A percentile compares a stretch with the other conserved stretches of the same genome.
These are phyloP conservation scores for Fraxinus nigra DNA, from an alignment of 305 asterid species.

Conservation along the genomic window DNA sequence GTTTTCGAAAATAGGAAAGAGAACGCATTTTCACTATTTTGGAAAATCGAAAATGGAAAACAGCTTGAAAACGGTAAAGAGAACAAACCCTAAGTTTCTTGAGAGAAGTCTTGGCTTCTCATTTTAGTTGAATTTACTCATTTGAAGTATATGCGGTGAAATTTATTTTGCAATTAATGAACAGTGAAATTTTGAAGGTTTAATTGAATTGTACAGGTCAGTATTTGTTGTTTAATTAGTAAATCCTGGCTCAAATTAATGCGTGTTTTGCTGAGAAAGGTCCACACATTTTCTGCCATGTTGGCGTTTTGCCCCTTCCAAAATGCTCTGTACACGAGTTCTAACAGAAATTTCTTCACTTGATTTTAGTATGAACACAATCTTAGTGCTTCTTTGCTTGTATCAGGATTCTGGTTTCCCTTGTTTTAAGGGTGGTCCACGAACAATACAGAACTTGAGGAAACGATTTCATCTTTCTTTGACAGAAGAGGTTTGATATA, in stretches of 20 bases:
- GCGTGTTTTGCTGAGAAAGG: neutral
- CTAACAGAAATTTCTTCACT: conserved; percentile 1
- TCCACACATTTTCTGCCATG: neutral
- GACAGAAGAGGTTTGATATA: conserved; percentile 73
- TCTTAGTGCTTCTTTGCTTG: neutral
- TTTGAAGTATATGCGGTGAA: neutral
- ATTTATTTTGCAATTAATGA: neutral
- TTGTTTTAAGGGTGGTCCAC: conserved; percentile 92
- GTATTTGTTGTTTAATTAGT: neutral
- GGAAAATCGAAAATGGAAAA: too few relatives aligned
- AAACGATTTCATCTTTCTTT: conserved; percentile 92
- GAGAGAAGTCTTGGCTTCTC: neutral
- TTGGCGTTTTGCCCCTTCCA: neutral
- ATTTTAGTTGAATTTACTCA: neutral
- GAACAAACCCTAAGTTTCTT: neutral
- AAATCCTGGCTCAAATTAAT: neutral
- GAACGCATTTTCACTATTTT: too few relatives aligned
- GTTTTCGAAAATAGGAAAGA: too few relatives aligned
- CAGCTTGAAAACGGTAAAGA: too few relatives aligned
- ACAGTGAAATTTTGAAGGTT: neutral
- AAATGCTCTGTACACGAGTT: neutral
- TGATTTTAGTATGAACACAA: conserved; percentile 5
- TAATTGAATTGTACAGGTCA: neutral
- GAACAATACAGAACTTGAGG: conserved; percentile 93
- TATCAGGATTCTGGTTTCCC: conserved; percentile 93